Evolutionary conservation across 257 asterid genomes (phyloP).

Genomic region (Nicotiana tomentosiformis): DNA sequence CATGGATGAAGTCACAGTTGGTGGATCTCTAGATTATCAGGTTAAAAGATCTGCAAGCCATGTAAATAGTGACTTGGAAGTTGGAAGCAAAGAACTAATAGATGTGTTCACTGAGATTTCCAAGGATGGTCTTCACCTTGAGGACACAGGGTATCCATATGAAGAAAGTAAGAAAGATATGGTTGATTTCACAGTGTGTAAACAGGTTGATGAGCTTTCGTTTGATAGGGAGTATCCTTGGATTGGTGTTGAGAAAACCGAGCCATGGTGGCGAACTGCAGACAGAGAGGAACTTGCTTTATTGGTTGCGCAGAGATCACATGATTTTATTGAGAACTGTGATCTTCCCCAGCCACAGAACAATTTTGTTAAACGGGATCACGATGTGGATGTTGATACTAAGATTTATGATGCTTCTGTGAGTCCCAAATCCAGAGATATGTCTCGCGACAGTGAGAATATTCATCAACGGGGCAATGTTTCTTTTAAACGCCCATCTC

Average conservation of each 20-base stretch:
- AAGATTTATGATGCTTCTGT: slow-evolving; percentile 15
- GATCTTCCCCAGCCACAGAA: slow-evolving; percentile 81
- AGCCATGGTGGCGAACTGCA: slow-evolving; percentile 88
- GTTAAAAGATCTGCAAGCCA: slow-evolving; percentile 13
- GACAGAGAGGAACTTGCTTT: slow-evolving; percentile 74
- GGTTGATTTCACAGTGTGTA: slow-evolving; percentile 30
- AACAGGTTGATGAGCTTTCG: slow-evolving; percentile 28
- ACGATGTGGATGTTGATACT: slow-evolving; percentile 17
- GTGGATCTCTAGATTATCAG: slow-evolving; percentile 22
- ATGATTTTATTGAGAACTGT: slow-evolving; percentile 57
- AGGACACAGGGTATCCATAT: slow-evolving; percentile 16
- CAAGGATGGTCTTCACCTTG: slow-evolving; percentile 16
- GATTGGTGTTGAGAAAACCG: slow-evolving; percentile 38
- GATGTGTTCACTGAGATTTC: slow-evolving; percentile 8
- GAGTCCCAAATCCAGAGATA: slow-evolving; percentile 15
- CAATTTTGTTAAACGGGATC: slow-evolving; percentile 33
- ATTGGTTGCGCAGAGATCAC: slow-evolving; percentile 56
- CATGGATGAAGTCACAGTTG: slow-evolving; percentile 17
- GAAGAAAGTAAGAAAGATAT: slow-evolving; percentile 19
- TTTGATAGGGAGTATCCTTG: slow-evolving; percentile 41
- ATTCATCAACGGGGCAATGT: slow-evolving; percentile 10
- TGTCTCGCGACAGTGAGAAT: background rate
- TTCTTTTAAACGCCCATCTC: slow-evolving; percentile 19
- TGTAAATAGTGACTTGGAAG: slow-evolving; percentile 22
- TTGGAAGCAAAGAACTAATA: slow-evolving; percentile 13